Evolutionary conservation across 2,329 filamentous ascomycete species (phyloP).

Genomic region (Pseudonectria foliicola): DNA sequence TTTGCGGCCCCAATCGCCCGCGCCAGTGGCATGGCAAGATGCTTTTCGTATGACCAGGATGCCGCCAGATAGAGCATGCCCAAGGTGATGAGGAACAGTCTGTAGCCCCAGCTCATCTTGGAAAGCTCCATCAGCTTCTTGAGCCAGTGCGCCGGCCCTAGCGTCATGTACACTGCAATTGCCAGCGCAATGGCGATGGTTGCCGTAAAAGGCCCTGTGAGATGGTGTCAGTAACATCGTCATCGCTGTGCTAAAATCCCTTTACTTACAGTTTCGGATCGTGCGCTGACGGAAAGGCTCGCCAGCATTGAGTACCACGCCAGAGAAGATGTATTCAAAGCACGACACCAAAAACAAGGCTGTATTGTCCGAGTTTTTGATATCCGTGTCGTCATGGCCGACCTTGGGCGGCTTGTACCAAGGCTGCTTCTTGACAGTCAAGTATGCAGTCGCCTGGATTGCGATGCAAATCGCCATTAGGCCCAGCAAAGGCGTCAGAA

Average conservation of each 20-base stretch:
- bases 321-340: slow-evolving; percentile 90
- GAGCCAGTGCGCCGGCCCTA: slow-evolving; percentile 64
- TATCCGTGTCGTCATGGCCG: slow-evolving; percentile 72
- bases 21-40: slow-evolving; percentile 62
- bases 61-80: slow-evolving; percentile 61
- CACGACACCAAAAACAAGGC: slow-evolving; percentile 83
- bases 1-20: slow-evolving; percentile 58
- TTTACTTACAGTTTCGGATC: slow-evolving; percentile 63
- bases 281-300: slow-evolving; percentile 80
- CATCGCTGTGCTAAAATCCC: rapidly evolving
- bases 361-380: slow-evolving; percentile 89
- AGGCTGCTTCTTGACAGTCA: slow-evolving; percentile 66
- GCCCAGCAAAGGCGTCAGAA: slow-evolving; percentile 80
- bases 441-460: slow-evolving; percentile 67
- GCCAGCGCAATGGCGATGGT: slow-evolving; percentile 64
- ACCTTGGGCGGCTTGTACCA: slow-evolving; percentile 83
- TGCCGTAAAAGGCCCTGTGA: slow-evolving; percentile 69
- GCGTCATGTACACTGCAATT: slow-evolving; percentile 72
- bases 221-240: slow-evolving; percentile 1
- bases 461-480: slow-evolving; percentile 78
- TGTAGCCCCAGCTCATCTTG: slow-evolving; percentile 64
- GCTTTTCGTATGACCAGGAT: slow-evolving; percentile 66
- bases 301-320: slow-evolving; percentile 84
- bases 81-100: slow-evolving; percentile 62
- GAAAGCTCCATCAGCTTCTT: slow-evolving; percentile 79